Base-by-base conservation (phyloP, 345 rosid species). In the Citrus mangshanensis region DNA sequence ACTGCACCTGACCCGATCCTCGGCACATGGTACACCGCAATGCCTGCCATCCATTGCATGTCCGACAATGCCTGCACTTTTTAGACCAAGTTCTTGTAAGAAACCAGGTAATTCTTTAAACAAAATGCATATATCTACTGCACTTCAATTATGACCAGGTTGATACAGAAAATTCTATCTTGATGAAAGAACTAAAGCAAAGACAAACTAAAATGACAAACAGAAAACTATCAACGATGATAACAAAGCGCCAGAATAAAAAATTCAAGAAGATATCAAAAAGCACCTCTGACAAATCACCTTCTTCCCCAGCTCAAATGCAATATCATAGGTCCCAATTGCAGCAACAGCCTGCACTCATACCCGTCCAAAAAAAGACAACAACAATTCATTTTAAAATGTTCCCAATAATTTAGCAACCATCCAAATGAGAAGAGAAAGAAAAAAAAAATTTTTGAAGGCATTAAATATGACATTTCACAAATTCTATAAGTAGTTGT, bases 31-130 rank as follows among this genome's bases (percentile, higher is more conserved):
- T 87, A 82, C 98, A 95, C 49, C 93, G 86, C 84, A 93, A 84
- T 42, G 98, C 98, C 77, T 89, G 97, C 98, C 98, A 95, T 51
- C 98, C 98, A 73, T 81, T 91, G 84, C 98, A 95, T 65, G 95
- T 89, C 32, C 79, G 84, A 83, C 97, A 93, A 79, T 93, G 85
- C 90, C 98, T 95, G 82, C 85, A 87, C 74, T 64, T 63, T 56
- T 63, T 59, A 49, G 72, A 75, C 65, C 70, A 79, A 68, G 22
- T 38, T 54, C 37, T 21, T 32, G 24, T 76, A 42, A 77, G 22
- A 72, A 63, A 27, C 24, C 35, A 67, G 46, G 14, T 54, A 64
- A 64, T 24, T 46, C n/a, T 19, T 54, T 70, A 25, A 32, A 22
- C 10, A 74, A 22, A 67, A 46, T 14, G 27, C 27, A 25, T 27